A percentile compares a stretch with the other conserved stretches of the same genome.
Evolutionary conservation across 78 protist genomes (phyloP).

Genomic region (Dictyostelium discoideum): DNA sequence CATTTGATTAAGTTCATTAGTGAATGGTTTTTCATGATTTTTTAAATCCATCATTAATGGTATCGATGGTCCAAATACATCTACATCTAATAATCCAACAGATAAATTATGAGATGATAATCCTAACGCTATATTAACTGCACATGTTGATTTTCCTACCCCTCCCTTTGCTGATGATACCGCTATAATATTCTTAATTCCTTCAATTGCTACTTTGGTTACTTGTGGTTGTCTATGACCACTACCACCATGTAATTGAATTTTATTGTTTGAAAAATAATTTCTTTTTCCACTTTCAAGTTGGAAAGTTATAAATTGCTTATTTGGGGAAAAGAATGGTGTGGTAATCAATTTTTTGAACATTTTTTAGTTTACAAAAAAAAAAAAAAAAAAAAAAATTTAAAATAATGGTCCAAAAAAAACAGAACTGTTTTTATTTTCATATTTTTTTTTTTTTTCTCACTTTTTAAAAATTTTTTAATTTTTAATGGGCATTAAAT

Average conservation of each 20-base stretch:
- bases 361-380: not conserved
- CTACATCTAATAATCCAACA: slow-evolving; percentile 95
- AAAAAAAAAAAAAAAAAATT: not conserved
- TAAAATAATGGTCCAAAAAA: no score
- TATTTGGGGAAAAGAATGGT: not conserved
- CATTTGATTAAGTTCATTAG: slow-evolving; percentile 42
- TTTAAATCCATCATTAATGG: slow-evolving; percentile 90
- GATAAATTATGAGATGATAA: slow-evolving; percentile 35
- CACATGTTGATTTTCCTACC: slow-evolving; percentile 96
- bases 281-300: not conserved
- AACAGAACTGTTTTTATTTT: no score
- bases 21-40: slow-evolving; percentile 31
- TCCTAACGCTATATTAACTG: slow-evolving; percentile 83
- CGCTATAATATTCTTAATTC: slow-evolving; percentile 68
- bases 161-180: slow-evolving; percentile 96
- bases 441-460: no score
- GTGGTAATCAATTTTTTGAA: not conserved
- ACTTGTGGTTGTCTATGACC: slow-evolving; percentile 20
- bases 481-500: not conserved
- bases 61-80: slow-evolving; percentile 95
- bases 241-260: not conserved
- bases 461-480: not conserved
- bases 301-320: not conserved
- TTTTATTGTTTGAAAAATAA: not conserved
- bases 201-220: slow-evolving; percentile 15